Evolutionary conservation across 306 rosid species (phyloP), one percentile per base, ranked within the genome.

Genomic region (Glycine tomentella): DNA sequence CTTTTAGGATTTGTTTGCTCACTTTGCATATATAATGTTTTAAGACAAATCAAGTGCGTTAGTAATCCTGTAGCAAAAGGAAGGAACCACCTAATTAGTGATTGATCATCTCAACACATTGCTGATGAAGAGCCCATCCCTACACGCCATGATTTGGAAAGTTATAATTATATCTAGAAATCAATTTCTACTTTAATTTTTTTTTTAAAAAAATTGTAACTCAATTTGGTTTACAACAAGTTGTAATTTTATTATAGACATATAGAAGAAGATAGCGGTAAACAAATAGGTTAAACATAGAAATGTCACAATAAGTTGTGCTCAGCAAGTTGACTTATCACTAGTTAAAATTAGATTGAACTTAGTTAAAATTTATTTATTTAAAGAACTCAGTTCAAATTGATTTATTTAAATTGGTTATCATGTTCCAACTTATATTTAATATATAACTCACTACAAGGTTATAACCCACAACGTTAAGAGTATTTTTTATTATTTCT

Each of bases 51-150:
- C n/a, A 68, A 68, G 73, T 68, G 38, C n/a, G 4, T 8, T 5
- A 16, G 36, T 9, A 45, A 44, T 45, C 7, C 55, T 68, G 73
- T 68, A 68, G 73, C 55, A 42, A 68, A 68, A 44, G 73, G n/a
- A 68, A 68, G 55, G 74, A 69, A 46, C 74, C 38, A 17, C 55
- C 74, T 17, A 69, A 45, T 69, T 69, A 46, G 56, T 69, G 74
- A 69, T 69, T 69, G 40, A 69, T 69, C 74, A 69, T 69, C 74
- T 45, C 46, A 69, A 69, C 75, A 69, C 20, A 69, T 11, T 48
- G 44, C 58, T 25, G 59, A 69, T 48, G 42, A 69, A 49, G 50
- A 14, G 34, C 12, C 33, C 49, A 72, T 33, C 34, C 31, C 55
- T 20, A 42, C 59, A 57, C 55, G 44, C 53, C 44, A 52, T 77